These are phyloP conservation scores for Pythium guiyangense DNA, from an alignment of 352 stramenopile genomes.

Conservation along the genomic window DNA sequence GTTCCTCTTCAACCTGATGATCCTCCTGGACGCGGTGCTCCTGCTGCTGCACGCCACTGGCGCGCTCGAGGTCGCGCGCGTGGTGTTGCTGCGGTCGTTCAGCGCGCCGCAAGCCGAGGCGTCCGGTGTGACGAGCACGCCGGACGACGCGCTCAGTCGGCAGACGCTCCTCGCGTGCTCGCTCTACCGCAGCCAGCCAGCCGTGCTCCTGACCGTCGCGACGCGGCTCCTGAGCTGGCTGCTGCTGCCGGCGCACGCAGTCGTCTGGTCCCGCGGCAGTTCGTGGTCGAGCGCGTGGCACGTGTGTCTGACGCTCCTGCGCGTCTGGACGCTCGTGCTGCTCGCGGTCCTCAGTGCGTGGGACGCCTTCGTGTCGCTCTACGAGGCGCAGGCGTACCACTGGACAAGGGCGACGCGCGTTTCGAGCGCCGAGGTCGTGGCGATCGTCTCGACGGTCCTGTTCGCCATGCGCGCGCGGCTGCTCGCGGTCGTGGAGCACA, in stretches of 20 bases:
- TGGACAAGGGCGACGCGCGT: conserved; percentile 25
- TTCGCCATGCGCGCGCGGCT: too few species aligned
- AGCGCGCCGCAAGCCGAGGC: too few species aligned
- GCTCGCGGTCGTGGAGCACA: too few species aligned
- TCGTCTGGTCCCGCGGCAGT: conserved; percentile 31
- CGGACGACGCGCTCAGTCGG: conserved; percentile 20
- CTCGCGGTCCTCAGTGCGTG: conserved; percentile 22
- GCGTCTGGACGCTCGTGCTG: conserved; percentile 28
- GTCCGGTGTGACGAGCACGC: too few species aligned
- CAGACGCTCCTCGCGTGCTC: conserved; percentile 27
- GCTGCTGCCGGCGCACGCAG: conserved; percentile 37
- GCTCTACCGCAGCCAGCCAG: conserved; percentile 31
- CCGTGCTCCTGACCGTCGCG: conserved; percentile 19
- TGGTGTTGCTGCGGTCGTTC: too few species aligned
- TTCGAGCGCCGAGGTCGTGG: conserved; percentile 25
- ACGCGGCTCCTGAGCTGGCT: conserved; percentile 43
- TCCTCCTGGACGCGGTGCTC: too few species aligned
- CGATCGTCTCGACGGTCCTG: conserved; percentile 8
- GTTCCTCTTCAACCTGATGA: too few species aligned
- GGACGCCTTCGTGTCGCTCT: conserved; percentile 22
- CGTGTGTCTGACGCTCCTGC: conserved; percentile 28
- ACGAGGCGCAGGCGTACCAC: conserved; percentile 30
- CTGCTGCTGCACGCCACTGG: too few species aligned
- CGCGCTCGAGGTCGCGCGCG: too few species aligned
- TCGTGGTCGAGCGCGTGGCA: conserved; percentile 25